phyloP scores from a whole-genome alignment of 495 filamentous ascomycete genomes.

The Pyrenopolyporus hunteri region DNA sequence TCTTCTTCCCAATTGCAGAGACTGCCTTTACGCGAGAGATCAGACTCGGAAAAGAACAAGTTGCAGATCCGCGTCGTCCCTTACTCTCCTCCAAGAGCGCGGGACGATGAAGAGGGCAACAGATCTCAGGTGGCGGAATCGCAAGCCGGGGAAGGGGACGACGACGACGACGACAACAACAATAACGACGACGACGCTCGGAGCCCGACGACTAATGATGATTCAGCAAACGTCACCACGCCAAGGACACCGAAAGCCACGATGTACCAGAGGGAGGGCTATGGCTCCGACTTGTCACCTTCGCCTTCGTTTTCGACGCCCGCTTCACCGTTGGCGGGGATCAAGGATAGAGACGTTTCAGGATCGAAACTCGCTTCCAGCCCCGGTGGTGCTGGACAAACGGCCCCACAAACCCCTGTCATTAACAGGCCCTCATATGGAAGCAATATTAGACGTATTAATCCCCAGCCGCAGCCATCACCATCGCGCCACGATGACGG shows the following conservation, averaged over 20 bases:
- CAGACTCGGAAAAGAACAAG: conserved; percentile 60
- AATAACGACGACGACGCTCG: conserved; percentile 15
- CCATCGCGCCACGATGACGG: conserved; percentile 33
- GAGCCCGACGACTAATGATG: conserved; percentile 7
- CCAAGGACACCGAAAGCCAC: conserved; percentile 30
- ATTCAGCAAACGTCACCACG: conserved; percentile 15
- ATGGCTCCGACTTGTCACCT: conserved; percentile 50
- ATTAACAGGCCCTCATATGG: conserved; percentile 36
- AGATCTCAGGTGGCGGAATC: conserved; percentile 23
- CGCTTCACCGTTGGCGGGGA: conserved; percentile 44
- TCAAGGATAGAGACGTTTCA: conserved; percentile 53
- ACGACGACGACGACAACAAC: no score
- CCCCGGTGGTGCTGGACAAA: conserved; percentile 45
- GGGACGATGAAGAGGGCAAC: conserved; percentile 37
- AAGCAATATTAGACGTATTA: conserved; percentile 42
- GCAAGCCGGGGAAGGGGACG: conserved; percentile 7
- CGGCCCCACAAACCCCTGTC: conserved; percentile 45
- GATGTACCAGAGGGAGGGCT: conserved; percentile 23
- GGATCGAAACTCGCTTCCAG: conserved; percentile 50
- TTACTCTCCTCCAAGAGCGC: conserved; percentile 54
- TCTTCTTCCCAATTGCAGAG: conserved; percentile 36
- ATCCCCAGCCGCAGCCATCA: conserved; percentile 34
- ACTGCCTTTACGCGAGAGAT: conserved; percentile 61
- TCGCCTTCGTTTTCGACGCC: conserved; percentile 42
- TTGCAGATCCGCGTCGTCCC: conserved; percentile 60